Conservation (phyloP, 768 basidiomycete species). For the Inosperma sp. region DNA sequence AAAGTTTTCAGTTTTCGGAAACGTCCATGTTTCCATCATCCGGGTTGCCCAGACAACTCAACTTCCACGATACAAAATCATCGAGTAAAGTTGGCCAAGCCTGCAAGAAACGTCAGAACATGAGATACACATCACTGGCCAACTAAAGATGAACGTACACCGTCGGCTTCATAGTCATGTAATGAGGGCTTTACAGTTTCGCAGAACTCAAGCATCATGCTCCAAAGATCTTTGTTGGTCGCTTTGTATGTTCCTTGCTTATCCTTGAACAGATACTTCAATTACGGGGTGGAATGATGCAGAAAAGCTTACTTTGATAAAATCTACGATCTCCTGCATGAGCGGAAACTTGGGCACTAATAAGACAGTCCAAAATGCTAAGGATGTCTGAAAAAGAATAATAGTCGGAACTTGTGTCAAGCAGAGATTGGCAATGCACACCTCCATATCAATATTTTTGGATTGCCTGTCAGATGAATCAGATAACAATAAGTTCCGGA, state of each 20-base stretch:
- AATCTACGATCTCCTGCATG: slow-evolving; percentile 59
- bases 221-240: slow-evolving; percentile 82
- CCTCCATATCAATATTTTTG: slow-evolving; percentile 80
- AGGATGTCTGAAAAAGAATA: slow-evolving; percentile 47
- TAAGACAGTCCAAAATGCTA: slow-evolving; percentile 72
- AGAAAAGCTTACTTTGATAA: slow-evolving; percentile 49
- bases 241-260: slow-evolving; percentile 64
- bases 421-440: slow-evolving; percentile 21
- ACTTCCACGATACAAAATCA: slow-evolving; percentile 72
- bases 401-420: background rate
- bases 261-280: slow-evolving; percentile 18
- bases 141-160: slow-evolving; percentile 42
- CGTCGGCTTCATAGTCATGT: slow-evolving; percentile 69
- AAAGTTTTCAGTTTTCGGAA: background rate
- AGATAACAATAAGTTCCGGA: background rate
- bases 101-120: slow-evolving; percentile 30
- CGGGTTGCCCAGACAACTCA: slow-evolving; percentile 18
- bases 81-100: slow-evolving; percentile 83
- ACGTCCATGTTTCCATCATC: slow-evolving; percentile 9
- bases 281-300: slow-evolving; percentile 20
- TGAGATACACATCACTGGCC: background rate
- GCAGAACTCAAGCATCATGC: slow-evolving; percentile 80
- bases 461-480: slow-evolving; percentile 43
- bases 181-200: slow-evolving; percentile 54
- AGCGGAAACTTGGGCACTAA: slow-evolving; percentile 64